Percentiles rank a stretch among this genome's conserved stretches.
These are phyloP conservation scores for Ammopiptanthus mongolicus DNA, from an alignment of 306 rosid genomes.

Conservation along the genomic window DNA sequence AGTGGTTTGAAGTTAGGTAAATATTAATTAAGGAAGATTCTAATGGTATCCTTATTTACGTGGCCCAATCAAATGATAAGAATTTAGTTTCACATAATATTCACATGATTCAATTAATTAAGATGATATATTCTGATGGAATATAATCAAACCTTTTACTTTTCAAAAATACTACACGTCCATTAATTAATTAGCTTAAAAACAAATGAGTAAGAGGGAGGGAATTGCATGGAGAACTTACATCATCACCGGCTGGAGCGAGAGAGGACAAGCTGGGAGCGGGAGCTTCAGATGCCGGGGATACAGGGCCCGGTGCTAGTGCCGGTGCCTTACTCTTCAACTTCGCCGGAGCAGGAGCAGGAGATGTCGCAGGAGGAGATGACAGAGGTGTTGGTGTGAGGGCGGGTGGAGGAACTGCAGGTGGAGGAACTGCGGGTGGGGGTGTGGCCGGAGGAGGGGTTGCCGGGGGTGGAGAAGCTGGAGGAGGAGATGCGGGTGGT, in stretches of 20 bases:
- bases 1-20: no score
- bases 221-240: neutral
- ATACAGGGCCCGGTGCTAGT: conserved; percentile 27
- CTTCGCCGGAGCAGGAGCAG: conserved; percentile 36
- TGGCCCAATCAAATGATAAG: no score
- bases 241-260: conserved; percentile 37
- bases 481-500: conserved; percentile 20
- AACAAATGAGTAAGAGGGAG: neutral
- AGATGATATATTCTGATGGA: no score
- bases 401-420: neutral
- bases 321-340: conserved; percentile 18
- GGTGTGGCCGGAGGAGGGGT: conserved; percentile 37
- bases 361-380: conserved; percentile 14
- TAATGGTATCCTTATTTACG: no score
- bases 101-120: no score
- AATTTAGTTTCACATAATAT: no score
- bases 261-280: conserved; percentile 33
- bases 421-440: conserved; percentile 38
- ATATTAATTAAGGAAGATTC: no score
- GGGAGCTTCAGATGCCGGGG: conserved; percentile 42
- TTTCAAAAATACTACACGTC: no score
- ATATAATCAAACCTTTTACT: no score
- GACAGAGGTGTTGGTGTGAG: neutral
- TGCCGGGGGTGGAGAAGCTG: conserved; percentile 13
- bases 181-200: no score